Base-by-base conservation (phyloP, 75 land plant species). In the Selaginella tamariscina region DNA sequence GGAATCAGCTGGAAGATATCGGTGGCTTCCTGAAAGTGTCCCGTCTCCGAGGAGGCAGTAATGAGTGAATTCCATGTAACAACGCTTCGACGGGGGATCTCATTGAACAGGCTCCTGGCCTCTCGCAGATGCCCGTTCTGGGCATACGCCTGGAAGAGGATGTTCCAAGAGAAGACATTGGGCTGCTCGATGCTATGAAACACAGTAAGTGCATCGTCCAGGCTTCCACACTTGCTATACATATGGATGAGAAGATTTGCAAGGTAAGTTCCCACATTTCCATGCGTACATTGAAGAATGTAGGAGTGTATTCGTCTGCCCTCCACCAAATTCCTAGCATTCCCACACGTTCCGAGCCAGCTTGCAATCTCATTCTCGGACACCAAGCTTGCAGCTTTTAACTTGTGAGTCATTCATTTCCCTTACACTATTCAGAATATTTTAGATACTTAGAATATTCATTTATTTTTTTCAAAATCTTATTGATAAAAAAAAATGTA, bases 141-240 rank as follows among this genome's bases (percentile, higher is more conserved):
- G 26, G 26, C 26, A 59, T 59, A 59, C 26, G 62, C 62, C 23
- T 23, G 26, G 24, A 59, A 23, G n/a, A 59, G 8, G 24, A 59
- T 59, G 23, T 21, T 59, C 62, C 62, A 59, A 2, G 62, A 59
- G 26, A 59, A 59, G 62, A 59, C 8, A n/a, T 59, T 59, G 23
- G 23, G 23, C 62, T 8, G 5, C 62, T 59, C 62, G 62, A 59
- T 5, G 23, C 26, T 59, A 9, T n/a, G 8, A n/a, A 59, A 59
- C 9, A 59, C 62, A 8, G 23, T n/a, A 9, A 8, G 26, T 5
- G 62, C 62, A 5, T 59, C 18, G 24, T 27, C 26, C 27, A 26
- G 62, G 26, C 62, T 8, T 2, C 62, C 62, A 59, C 62, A 59
- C 26, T 59, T 59, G 21, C 62, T 21, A 59, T 59, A 59, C 62